Evolutionary conservation across 306 rosid species (phyloP).

Genomic region (Prunus salicina): DNA sequence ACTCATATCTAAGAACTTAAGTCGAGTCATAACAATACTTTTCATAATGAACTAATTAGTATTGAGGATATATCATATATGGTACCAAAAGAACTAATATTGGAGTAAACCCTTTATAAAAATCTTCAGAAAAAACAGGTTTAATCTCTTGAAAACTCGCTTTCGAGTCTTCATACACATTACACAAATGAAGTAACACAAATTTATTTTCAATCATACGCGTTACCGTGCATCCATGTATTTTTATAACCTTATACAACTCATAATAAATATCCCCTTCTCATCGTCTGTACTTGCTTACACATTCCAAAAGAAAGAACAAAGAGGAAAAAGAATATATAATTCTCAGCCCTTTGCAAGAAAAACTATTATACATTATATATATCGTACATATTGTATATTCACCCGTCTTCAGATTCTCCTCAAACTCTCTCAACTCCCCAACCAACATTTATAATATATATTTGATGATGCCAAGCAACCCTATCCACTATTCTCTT

Average conservation of each 20-base stretch:
- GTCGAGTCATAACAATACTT: no score
- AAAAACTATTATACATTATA: neutral
- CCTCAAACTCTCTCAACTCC: neutral
- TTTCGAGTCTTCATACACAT: neutral
- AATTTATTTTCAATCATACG: neutral
- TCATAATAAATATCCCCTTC: neutral
- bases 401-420: slow-evolving; percentile 1
- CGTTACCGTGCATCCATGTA: neutral
- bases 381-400: neutral
- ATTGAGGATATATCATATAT: no score
- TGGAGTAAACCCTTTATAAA: no score
- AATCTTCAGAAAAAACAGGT: no score
- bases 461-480: neutral
- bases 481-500: neutral
- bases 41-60: no score
- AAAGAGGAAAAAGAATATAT: slow-evolving; percentile 19
- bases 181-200: neutral
- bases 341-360: neutral
- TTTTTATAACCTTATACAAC: slow-evolving; percentile 1
- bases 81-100: no score
- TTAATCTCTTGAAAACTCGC: no score
- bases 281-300: slow-evolving; percentile 23
- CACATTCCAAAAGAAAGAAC: slow-evolving; percentile 15
- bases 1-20: no score
- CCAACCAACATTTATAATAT: neutral